Conservation (phyloP, 192 early-diverging fungal species). For the Geranomyces variabilis region DNA sequence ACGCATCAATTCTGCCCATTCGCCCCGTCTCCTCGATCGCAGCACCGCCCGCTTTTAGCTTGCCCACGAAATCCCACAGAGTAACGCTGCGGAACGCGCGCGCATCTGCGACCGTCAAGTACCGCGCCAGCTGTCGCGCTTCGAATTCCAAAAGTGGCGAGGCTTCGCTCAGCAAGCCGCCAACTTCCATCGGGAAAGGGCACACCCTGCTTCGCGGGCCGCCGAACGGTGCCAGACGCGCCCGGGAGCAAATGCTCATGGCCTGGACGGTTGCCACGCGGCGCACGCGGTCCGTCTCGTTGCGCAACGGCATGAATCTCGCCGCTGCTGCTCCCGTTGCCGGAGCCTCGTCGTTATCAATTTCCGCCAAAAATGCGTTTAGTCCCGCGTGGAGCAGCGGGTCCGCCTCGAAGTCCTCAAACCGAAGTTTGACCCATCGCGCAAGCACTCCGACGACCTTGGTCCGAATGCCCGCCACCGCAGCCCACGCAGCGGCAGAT, state of each 20-base stretch:
- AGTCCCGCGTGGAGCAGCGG: conserved; percentile 44
- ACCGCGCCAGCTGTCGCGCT: conserved; percentile 54
- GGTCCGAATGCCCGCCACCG: not conserved
- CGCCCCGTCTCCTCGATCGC: not conserved
- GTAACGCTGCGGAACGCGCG: conserved; percentile 31
- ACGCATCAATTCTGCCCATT: conserved; percentile 50
- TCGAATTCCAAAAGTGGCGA: conserved; percentile 42
- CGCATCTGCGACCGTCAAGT: conserved; percentile 39
- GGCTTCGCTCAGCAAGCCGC: not conserved
- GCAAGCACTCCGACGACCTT: conserved; percentile 63
- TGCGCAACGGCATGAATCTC: not conserved
- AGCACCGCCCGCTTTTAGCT: conserved; percentile 3
- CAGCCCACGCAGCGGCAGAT: not conserved
- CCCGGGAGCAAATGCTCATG: conserved; percentile 13
- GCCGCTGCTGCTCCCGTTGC: not conserved
- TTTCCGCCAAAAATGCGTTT: conserved; percentile 54
- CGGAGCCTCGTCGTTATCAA: conserved; percentile 26
- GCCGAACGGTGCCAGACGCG: conserved; percentile 3
- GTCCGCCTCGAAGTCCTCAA: conserved; percentile 60
- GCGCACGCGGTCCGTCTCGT: not conserved
- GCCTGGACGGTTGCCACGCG: conserved; percentile 13
- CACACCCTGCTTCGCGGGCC: not conserved
- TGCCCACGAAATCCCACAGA: conserved; percentile 33
- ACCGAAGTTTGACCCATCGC: conserved; percentile 67
- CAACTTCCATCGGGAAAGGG: conserved; percentile 14